These are phyloP conservation scores for Cairneyella variabilis DNA, from an alignment of 495 filamentous ascomycete genomes.

Conservation along the genomic window DNA sequence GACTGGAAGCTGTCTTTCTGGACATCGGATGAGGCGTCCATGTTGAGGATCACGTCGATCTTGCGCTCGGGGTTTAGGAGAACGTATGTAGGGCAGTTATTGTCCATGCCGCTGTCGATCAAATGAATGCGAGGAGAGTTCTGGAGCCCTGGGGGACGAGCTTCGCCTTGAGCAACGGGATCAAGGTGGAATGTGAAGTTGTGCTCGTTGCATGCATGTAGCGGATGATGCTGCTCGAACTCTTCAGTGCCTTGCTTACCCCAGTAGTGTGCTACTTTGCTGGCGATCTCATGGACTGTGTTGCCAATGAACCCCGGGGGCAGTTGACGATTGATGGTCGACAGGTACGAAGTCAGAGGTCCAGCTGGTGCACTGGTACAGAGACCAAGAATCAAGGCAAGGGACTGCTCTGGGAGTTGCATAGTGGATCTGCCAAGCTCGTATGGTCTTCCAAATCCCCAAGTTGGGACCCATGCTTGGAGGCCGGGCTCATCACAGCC, in stretches of 20 bases:
- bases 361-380: constrained; percentile 29
- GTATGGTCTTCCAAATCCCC: constrained; percentile 29
- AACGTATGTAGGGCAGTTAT: constrained; percentile 29
- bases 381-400: constrained; percentile 27
- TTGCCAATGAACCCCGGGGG: constrained; percentile 28
- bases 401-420: constrained; percentile 30
- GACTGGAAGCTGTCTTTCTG: constrained; percentile 30
- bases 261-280: constrained; percentile 23
- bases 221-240: constrained; percentile 30
- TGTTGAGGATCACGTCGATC: constrained; percentile 30
- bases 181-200: constrained; percentile 30
- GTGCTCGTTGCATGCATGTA: constrained; percentile 31
- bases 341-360: constrained; percentile 29
- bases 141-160: constrained; percentile 22
- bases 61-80: constrained; percentile 26
- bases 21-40: constrained; percentile 31
- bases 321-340: constrained; percentile 27
- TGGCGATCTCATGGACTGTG: constrained; percentile 21
- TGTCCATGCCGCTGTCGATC: constrained; percentile 31
- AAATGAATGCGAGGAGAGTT: constrained; percentile 29
- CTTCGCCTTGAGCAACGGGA: background rate
- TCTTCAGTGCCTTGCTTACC: constrained; percentile 29
- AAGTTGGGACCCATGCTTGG: constrained; percentile 28
- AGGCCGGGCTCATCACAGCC: constrained; percentile 33
- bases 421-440: constrained; percentile 25